Evolutionary conservation across 208 protist genomes (phyloP).

Genomic region (Balamuthia mandrillaris): DNA sequence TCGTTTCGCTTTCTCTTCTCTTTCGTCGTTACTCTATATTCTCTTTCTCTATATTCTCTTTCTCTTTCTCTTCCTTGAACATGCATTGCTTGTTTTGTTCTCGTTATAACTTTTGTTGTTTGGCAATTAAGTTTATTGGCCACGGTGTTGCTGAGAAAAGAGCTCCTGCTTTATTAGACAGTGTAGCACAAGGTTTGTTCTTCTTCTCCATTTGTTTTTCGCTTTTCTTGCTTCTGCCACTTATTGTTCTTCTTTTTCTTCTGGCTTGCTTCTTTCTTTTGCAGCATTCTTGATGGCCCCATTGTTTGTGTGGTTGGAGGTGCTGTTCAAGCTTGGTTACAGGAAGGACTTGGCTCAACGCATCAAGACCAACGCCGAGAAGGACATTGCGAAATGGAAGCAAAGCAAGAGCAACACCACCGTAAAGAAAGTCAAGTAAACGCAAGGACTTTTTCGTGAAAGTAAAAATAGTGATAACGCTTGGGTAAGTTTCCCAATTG

Average conservation of each 20-base stretch:
- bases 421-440: too few species aligned
- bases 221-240: constrained; percentile 29
- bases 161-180: constrained; percentile 75
- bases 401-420: too few species aligned
- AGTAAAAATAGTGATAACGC: too few species aligned
- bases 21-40: not conserved
- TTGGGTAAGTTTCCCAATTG: too few species aligned
- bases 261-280: too few species aligned
- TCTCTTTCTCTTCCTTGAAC: not conserved
- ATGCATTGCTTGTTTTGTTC: too few species aligned
- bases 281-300: constrained; percentile 40
- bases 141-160: constrained; percentile 63
- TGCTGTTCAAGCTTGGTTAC: constrained; percentile 78
- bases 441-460: too few species aligned
- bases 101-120: constrained; percentile 56
- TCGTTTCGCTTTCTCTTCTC: not conserved
- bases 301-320: constrained; percentile 54
- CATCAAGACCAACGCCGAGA: constrained; percentile 46
- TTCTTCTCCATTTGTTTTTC: constrained; percentile 75
- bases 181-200: constrained; percentile 74
- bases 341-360: constrained; percentile 52
- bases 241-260: not conserved
- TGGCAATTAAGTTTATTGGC: constrained; percentile 71
- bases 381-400: too few species aligned
- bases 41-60: not conserved